Evolutionary conservation across 257 asterid genomes (phyloP), one percentile per base, ranked within the genome.

Genomic region (Jacaranda copaia): DNA sequence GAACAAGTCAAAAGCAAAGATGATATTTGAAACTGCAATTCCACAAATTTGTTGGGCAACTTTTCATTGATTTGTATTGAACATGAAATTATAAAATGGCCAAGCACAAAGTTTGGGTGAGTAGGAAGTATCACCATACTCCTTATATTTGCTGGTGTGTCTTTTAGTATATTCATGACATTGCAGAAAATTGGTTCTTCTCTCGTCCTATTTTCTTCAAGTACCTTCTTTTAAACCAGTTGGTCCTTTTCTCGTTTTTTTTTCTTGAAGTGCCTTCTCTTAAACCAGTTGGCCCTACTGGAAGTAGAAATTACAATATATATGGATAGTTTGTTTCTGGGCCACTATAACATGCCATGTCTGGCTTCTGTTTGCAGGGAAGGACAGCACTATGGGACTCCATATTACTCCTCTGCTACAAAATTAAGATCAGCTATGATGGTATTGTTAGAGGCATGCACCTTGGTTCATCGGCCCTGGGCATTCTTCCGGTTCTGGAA

Each of bases 371-470:
- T 81, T 81, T 79, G 58, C 96, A 95, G 98, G 99, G 99, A 74
- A 86, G 99, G 85, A 93, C 97, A 59, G 98, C 98, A 14, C 77
- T 95, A 2, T 95, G 99, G 99, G 99, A 95, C 82, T 85, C 97
- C 42, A 82, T 95, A 73, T 80, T 91, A 85, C 88, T 95, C 36
- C 83, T 95, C 36, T 91, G 96, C 92, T 78, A 86, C 68, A 90
- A 88, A 82, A 89, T 91, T 25, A 90, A 88, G 85, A 84, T 73
- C 8, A 87, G 92, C 63, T 93, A 89, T 60, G 97, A 90, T 76
- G 98, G 98, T 43, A 73, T 93, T 67, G 93, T 95, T 42, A 88
- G 96, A 70, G 99, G 99, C 52, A 83, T 90, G 94, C 97, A 93
- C 89, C 92, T 95, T 13, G 96, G 93, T 75, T 95, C 99, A 2